Base-by-base conservation (phyloP, 345 rosid genomes). In the Lagerstroemia speciosa region DNA sequence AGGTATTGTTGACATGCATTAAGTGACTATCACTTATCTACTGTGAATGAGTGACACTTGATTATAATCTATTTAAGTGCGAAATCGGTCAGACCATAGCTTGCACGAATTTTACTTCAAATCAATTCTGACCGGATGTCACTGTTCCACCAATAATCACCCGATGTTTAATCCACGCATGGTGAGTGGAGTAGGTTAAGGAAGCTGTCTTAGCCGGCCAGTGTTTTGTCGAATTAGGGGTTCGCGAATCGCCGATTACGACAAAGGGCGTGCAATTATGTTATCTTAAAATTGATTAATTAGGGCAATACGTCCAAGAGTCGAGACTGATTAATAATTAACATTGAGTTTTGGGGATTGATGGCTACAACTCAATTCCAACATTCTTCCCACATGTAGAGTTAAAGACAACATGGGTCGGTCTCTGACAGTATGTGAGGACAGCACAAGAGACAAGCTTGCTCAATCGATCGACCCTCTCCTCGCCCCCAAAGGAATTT, bases 141-240 rank as follows among this genome's bases (percentile, higher is more conserved):
- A 53, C 29, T 53, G 8, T 20, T 20, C 29, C 14, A n/a, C n/a
- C n/a, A n/a, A n/a, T n/a, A n/a, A n/a, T n/a, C n/a, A n/a, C n/a
- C n/a, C n/a, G n/a, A n/a, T n/a, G n/a, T n/a, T n/a, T n/a, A n/a
- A n/a, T 55, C 2, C 26, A 62, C 10, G 34, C 31, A 62, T 32
- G 66, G 24, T 24, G 80, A 72, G 50, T 73, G 66, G 83, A 75
- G 68, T 79, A 84, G 81, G 86, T 82, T 77, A 83, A 80, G 75
- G 62, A 73, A 80, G 83, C 80, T 75, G 92, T 76, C 86, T 72
- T 57, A 66, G 89, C 92, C 89, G 87, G 92, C 92, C 79, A 65
- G 20, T 69, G n/a, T 71, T 81, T 87, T 85, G 92, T 87, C 86
- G 74, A 74, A 74, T 73, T 71, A 69, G 79, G 29, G 64, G 16